These are phyloP conservation scores for Leccinum subgranulosum DNA, from an alignment of 768 basidiomycete species.

Conservation along the genomic window DNA sequence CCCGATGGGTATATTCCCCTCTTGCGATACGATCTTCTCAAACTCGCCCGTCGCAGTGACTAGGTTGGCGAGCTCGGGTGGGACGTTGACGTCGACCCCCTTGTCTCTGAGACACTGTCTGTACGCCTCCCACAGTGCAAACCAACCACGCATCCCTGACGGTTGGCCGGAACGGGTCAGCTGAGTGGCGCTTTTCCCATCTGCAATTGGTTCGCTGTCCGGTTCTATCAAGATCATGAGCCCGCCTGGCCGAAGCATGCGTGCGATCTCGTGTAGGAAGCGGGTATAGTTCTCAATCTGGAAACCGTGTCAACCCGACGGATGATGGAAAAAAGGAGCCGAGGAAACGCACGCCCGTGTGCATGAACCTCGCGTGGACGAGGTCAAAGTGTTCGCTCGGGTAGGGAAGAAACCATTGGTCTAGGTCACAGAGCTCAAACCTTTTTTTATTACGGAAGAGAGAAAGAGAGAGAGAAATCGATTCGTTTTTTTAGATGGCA, in stretches of 20 bases:
- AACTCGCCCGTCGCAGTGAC: conserved; percentile 50
- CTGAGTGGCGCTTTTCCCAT: conserved; percentile 40
- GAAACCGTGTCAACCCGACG: conserved; percentile 8
- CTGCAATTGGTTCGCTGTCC: conserved; percentile 49
- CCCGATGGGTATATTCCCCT: conserved; percentile 64
- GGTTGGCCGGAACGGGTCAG: conserved; percentile 31
- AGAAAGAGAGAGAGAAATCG: neutral
- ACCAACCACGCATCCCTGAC: conserved; percentile 55
- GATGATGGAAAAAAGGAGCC: neutral
- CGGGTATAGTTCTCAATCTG: conserved; percentile 63
- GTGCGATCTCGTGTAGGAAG: conserved; percentile 57
- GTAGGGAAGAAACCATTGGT: conserved; percentile 59
- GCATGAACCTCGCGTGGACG: conserved; percentile 67
- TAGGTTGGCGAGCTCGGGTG: conserved; percentile 49
- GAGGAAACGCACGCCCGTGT: conserved; percentile 46
- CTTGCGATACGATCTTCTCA: conserved; percentile 51
- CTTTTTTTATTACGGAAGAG: conserved; percentile 32
- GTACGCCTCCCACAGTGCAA: conserved; percentile 61
- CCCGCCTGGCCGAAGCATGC: conserved; percentile 69
- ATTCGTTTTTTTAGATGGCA: conserved; percentile 1
- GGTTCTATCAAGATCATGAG: conserved; percentile 65
- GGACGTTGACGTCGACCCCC: conserved; percentile 56
- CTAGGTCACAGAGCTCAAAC: conserved; percentile 70
- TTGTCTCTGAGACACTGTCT: conserved; percentile 49
- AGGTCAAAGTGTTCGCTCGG: conserved; percentile 62